A percentile compares a stretch with the other conserved stretches of the same genome.
Conservation (phyloP, 805 yeast genomes). For the Sungouiozyma intestinalis region DNA sequence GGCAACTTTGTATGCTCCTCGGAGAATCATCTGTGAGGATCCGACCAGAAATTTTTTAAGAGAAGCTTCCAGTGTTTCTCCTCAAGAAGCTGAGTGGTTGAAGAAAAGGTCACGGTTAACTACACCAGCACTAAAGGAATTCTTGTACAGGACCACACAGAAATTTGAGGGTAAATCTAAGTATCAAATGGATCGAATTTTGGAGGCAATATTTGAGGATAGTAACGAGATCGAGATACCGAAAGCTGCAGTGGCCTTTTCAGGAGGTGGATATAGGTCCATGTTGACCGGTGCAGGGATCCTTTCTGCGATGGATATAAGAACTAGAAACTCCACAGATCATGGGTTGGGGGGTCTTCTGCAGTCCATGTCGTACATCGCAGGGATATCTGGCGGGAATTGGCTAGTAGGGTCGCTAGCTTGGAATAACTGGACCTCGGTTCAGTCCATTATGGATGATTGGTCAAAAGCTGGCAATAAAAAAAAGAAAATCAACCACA, state of each 20-base stretch:
- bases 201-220: slow-evolving; percentile 14
- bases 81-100: slow-evolving; percentile 42
- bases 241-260: slow-evolving; percentile 50
- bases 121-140: slow-evolving; percentile 34
- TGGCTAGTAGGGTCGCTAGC: slow-evolving; percentile 69
- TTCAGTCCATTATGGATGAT: slow-evolving; percentile 45
- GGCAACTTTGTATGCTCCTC: slow-evolving; percentile 4
- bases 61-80: slow-evolving; percentile 28
- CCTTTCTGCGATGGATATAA: slow-evolving; percentile 69
- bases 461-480: neutral
- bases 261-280: slow-evolving; percentile 91
- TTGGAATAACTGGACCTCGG: slow-evolving; percentile 62
- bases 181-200: slow-evolving; percentile 1
- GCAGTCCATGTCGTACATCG: slow-evolving; percentile 57
- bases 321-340: slow-evolving; percentile 46
- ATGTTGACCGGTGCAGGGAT: slow-evolving; percentile 82
- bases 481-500: neutral
- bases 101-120: slow-evolving; percentile 35
- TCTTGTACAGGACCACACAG: slow-evolving; percentile 33
- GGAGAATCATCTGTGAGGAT: slow-evolving; percentile 2
- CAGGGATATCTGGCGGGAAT: slow-evolving; percentile 78
- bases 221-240: slow-evolving; percentile 23
- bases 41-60: neutral
- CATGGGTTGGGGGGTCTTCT: slow-evolving; percentile 65
- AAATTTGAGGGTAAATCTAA: slow-evolving; percentile 4